Conservation (phyloP, 169 alveolate genomes). For the Eimeria praecox region DNA sequence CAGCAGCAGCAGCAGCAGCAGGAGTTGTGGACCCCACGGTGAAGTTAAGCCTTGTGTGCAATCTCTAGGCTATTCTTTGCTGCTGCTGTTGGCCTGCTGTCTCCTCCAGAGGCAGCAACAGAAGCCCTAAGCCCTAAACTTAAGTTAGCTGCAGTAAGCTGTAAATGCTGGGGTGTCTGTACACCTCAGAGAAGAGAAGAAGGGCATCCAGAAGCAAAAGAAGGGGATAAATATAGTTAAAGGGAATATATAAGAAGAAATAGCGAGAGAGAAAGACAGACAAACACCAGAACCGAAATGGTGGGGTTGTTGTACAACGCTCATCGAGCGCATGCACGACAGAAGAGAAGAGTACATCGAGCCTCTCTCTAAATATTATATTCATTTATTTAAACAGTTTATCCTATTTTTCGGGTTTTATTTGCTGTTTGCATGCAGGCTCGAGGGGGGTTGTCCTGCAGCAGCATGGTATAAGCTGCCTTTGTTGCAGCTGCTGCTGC, state of each 20-base stretch:
- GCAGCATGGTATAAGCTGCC: no score
- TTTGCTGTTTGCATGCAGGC: no score
- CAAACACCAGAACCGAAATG: not conserved
- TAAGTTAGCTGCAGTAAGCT: not conserved
- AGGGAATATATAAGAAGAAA: not conserved
- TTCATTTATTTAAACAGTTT: no score
- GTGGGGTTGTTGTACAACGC: not conserved
- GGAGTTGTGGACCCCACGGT: not conserved
- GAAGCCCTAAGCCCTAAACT: not conserved
- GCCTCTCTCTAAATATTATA: no score
- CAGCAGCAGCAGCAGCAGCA: conserved; percentile 14
- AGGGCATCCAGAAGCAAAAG: not conserved
- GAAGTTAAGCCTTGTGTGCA: not conserved
- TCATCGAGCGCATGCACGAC: not conserved
- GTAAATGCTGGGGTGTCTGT: no score
- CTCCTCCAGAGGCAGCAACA: not conserved
- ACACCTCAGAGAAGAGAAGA: not conserved
- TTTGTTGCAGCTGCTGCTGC: no score
- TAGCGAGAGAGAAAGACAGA: not conserved
- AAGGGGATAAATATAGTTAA: no score
- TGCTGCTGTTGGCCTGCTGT: not conserved
- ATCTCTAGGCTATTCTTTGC: not conserved
- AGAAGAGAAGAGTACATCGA: not conserved
- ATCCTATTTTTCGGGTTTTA: no score
- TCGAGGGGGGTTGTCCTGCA: no score